phyloP scores from a whole-genome alignment of 2,329 filamentous ascomycete species.

The Diplocarpon rosae region DNA sequence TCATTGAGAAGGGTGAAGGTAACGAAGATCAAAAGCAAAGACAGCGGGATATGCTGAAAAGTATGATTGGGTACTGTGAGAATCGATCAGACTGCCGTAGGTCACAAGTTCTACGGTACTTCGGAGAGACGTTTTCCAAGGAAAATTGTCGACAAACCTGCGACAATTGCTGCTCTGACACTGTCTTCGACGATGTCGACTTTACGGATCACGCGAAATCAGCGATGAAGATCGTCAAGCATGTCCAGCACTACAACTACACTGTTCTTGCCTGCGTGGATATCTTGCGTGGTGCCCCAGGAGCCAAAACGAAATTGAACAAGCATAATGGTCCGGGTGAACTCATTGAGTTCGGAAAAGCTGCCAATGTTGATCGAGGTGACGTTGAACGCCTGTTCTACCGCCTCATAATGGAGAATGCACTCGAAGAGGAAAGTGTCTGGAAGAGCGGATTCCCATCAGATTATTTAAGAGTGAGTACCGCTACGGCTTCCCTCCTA shows the following conservation, averaged over 20 bases:
- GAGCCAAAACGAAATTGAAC: conserved; percentile 35
- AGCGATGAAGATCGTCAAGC: conserved; percentile 56
- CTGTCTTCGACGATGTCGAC: conserved; percentile 60
- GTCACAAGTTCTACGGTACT: conserved; percentile 84
- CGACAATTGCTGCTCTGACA: conserved; percentile 76
- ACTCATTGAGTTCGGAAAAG: conserved; percentile 51
- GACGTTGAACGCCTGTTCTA: conserved; percentile 81
- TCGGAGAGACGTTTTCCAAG: conserved; percentile 70
- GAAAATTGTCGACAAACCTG: conserved; percentile 65
- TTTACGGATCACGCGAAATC: conserved; percentile 64
- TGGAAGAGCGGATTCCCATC: conserved; percentile 58
- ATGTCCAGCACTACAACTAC: conserved; percentile 46
- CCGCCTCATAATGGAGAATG: conserved; percentile 61
- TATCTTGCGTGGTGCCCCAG: conserved; percentile 60
- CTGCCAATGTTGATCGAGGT: conserved; percentile 56
- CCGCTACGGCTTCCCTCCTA: background rate
- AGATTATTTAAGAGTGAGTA: conserved; percentile 58
- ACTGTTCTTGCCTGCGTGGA: conserved; percentile 78
- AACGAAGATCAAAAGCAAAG: conserved; percentile 70
- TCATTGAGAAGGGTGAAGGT: conserved; percentile 77
- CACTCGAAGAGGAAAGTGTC: conserved; percentile 59
- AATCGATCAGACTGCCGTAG: conserved; percentile 81
- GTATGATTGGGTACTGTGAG: conserved; percentile 80
- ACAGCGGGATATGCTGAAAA: conserved; percentile 74
- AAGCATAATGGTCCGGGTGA: conserved; percentile 27